Base-by-base conservation (phyloP, 2,329 filamentous ascomycete species). In the Claviceps arundinis region DNA sequence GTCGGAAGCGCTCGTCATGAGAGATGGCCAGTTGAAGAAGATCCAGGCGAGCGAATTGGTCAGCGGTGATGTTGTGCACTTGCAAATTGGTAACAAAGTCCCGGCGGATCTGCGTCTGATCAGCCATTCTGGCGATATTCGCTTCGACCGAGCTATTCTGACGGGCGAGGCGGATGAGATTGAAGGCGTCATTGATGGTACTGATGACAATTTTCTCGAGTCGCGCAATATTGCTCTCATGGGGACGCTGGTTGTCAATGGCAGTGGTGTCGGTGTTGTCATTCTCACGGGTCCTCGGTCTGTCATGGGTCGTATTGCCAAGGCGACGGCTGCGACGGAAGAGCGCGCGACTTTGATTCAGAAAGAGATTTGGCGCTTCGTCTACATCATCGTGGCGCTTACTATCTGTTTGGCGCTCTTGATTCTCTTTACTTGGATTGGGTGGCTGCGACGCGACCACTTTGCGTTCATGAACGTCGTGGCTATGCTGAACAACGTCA, bases 51-150 rank as follows among this genome's bases (percentile, higher is more conserved):
- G 64, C 1, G 68, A 73, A 26, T 67, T 75, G 2, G 73, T 74
- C 5, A 67, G 65, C 19, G 73, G 73, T 8, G 73, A 76, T 52
- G 60, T 76, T 22, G 66, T 75, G 6, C 65, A 72, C 9, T 60
- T 76, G 11, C 65, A 67, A 50, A 70, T 72, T 1, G 73, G 73
- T 4, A 70, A 74, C 59, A 74, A 73, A 7, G 70, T 76, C 4
- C 72, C 73, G 0, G 73, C 72, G 5, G 73, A 76, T 56, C 54
- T 75, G 30, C 68, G 73, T n/a, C 61, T 73, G 37, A 53, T 72
- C 2, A 61, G 58, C 6, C 66, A 68, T 52, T 72, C 70, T 7
- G 69, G 68, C 0, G 70, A 72, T 26, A 62, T 71, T 42, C 67
- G 68, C 1, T 72, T 73, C 51, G 70, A 73, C 38, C 60, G 69